phyloP scores from a whole-genome alignment of 129 eudicot genomes.

The Artemisia annua region DNA sequence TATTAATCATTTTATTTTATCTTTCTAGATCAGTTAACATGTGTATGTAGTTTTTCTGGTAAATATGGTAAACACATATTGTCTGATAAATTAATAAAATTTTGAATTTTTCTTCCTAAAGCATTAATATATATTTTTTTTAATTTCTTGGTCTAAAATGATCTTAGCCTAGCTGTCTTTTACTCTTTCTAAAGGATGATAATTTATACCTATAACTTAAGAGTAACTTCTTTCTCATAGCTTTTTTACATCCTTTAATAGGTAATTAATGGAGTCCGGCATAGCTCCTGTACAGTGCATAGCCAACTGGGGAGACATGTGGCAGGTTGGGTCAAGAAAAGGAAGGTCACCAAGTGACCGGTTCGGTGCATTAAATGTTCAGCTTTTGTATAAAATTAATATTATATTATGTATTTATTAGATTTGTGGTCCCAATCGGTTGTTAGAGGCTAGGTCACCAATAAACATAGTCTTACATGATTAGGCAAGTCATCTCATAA shows the following conservation, averaged over 20 bases:
- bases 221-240: not conserved
- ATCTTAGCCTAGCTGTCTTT: not conserved
- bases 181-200: not conserved
- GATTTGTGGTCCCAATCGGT: no score
- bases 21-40: not conserved
- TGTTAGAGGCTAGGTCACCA: no score
- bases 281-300: no score
- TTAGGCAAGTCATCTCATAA: no score
- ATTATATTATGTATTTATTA: no score
- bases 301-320: no score
- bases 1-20: not conserved
- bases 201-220: not conserved
- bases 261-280: slow-evolving; percentile 55
- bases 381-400: no score
- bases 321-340: no score
- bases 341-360: no score
- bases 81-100: not conserved
- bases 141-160: not conserved
- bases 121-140: not conserved
- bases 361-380: no score
- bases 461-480: no score
- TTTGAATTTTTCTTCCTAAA: no score
- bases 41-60: not conserved
- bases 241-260: slow-evolving; percentile 12
- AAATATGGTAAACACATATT: not conserved